Evolutionary conservation across 2,329 filamentous ascomycete species (phyloP).

Genomic region (Botrytis pseudocinerea): DNA sequence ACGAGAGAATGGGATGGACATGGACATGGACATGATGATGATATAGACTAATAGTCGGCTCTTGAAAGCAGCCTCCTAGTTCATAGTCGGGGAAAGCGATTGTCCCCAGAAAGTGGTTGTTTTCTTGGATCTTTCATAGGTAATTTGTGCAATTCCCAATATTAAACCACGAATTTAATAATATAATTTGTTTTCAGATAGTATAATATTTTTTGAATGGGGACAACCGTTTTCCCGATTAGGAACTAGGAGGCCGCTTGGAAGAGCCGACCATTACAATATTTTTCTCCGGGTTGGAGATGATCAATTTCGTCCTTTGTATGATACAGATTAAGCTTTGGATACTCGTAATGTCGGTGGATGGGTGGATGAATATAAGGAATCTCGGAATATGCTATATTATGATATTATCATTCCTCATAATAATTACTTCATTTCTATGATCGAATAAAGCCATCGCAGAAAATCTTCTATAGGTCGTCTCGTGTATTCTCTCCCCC

Average conservation of each 20-base stretch:
- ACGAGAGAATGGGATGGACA: constrained; percentile 34
- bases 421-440: not conserved
- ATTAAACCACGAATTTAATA: too few relatives aligned
- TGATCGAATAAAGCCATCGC: not conserved
- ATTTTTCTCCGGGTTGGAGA: not conserved
- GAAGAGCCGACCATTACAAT: not conserved
- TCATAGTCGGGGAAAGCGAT: too few relatives aligned
- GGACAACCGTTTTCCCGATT: too few relatives aligned
- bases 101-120: too few relatives aligned
- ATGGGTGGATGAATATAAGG: not conserved
- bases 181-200: too few relatives aligned
- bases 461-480: not conserved
- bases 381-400: not conserved
- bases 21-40: constrained; percentile 30
- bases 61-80: too few relatives aligned
- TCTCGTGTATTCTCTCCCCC: not conserved
- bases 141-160: too few relatives aligned
- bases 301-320: not conserved
- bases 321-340: not conserved
- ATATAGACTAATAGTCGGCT: constrained; percentile 13
- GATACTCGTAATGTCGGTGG: not conserved
- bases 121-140: too few relatives aligned
- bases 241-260: too few relatives aligned
- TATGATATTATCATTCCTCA: not conserved
- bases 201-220: too few relatives aligned